These are phyloP conservation scores for Bipolaris oryzae DNA, from an alignment of 2,329 filamentous ascomycete genomes.

Conservation along the genomic window DNA sequence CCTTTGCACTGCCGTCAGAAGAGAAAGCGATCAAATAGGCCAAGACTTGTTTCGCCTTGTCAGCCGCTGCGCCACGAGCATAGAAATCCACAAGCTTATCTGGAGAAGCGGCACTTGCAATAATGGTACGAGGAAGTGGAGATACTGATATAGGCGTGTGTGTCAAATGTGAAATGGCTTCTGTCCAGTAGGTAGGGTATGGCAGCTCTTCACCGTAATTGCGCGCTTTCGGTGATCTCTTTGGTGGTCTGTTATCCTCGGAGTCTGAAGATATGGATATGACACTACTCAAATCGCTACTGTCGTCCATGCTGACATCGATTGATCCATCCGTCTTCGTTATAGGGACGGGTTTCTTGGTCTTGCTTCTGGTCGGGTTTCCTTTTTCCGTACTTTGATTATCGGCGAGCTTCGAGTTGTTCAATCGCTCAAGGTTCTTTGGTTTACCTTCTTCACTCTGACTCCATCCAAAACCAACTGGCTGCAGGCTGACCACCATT, in stretches of 20 bases:
- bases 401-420: constrained; percentile 8
- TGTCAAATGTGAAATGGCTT: constrained; percentile 82
- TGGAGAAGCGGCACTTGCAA: constrained; percentile 66
- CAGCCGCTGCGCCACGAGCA: constrained; percentile 80
- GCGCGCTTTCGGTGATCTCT: constrained; percentile 52
- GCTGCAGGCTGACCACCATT: constrained; percentile 83
- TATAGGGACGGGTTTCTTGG: constrained; percentile 9
- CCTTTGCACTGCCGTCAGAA: constrained; percentile 85
- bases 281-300: constrained; percentile 50
- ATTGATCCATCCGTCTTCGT: constrained; percentile 7
- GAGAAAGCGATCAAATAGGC: constrained; percentile 87
- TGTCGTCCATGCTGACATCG: constrained; percentile 49
- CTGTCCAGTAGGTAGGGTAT: constrained; percentile 92
- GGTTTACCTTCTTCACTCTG: constrained; percentile 78
- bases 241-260: constrained; percentile 59
- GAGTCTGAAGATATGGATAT: constrained; percentile 55
- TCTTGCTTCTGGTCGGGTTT: constrained; percentile 8
- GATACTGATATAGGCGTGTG: constrained; percentile 82
- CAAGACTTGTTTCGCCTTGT: constrained; percentile 86
- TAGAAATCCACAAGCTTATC: constrained; percentile 78
- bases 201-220: constrained; percentile 75
- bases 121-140: constrained; percentile 58
- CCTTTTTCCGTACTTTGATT: neutral
- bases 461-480: constrained; percentile 87
- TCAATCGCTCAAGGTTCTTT: constrained; percentile 43